Evolutionary conservation across 2,329 filamentous ascomycete species (phyloP), one percentile per base, ranked within the genome.

Genomic region (Coleophoma crateriformis): DNA sequence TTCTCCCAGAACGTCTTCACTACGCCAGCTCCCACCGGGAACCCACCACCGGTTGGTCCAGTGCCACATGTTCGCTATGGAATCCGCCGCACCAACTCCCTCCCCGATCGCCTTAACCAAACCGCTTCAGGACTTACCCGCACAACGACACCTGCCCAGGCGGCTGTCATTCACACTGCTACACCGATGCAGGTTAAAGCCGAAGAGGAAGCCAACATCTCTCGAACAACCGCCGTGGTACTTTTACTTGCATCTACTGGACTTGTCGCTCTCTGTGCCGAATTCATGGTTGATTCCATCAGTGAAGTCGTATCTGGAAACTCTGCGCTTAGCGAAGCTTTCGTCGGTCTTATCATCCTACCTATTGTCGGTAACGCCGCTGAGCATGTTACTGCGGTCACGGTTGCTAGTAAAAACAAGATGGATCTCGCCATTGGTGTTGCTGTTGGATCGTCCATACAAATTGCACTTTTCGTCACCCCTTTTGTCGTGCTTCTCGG

Each of bases 401-500:
- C 79, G 6, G 84, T 87, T 7, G 85, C 84, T 0, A 78, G 81
- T 67, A 86, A 86, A 70, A 87, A 88, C 68, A 87, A 88, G 71
- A 87, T 88, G 82, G 84, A 88, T 64, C 69, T 88, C 34, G 84
- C 85, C 1, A 87, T 88, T 48, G 84, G 83, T 54, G 84, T 88
- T 17, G 83, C 84, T 4, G 77, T 88, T 7, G 85, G 85, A 49
- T 84, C 78, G 55, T 84, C 80, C 45, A 87, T 88, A 57, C 85
- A 88, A 67, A 87, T 88, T 64, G 72, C 84, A 13, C 71, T 88
- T 7, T 85, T 88, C 61, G 75, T 88, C 47, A 87, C 84, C 4
- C 85, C 85, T 0, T 70, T 88, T 15, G 76, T 87, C 33, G 84
- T 88, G 33, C 80, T 88, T 20, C 71, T 88, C 17, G 85, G 84